phyloP scores from a whole-genome alignment of 2,329 filamentous ascomycete species.

The Fusarium verticillioides region DNA sequence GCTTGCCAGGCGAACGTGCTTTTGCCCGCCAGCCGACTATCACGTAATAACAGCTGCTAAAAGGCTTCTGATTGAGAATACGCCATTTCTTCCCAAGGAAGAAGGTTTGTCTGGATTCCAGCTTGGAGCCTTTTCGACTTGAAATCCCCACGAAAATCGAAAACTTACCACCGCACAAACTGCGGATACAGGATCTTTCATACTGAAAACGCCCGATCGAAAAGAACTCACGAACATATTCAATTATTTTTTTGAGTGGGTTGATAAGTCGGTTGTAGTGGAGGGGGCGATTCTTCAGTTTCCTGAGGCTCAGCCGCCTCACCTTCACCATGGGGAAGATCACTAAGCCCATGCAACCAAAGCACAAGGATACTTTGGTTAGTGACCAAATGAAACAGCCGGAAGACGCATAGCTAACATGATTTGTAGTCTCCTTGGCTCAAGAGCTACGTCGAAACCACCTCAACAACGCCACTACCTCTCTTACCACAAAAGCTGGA shows the following conservation, averaged over 20 bases:
- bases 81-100: neutral
- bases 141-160: slow-evolving; percentile 16
- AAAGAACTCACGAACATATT: slow-evolving; percentile 51
- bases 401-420: slow-evolving; percentile 42
- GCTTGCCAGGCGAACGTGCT: slow-evolving; percentile 23
- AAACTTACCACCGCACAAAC: slow-evolving; percentile 20
- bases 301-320: slow-evolving; percentile 69
- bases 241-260: slow-evolving; percentile 48
- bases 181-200: slow-evolving; percentile 14
- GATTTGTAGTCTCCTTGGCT: slow-evolving; percentile 82
- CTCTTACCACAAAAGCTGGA: slow-evolving; percentile 81
- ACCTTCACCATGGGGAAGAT: slow-evolving; percentile 74
- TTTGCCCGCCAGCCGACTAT: slow-evolving; percentile 7
- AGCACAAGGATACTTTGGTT: slow-evolving; percentile 75
- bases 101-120: slow-evolving; percentile 2
- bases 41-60: neutral
- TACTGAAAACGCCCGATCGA: slow-evolving; percentile 46
- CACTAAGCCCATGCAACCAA: slow-evolving; percentile 72
- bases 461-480: slow-evolving; percentile 75
- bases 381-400: slow-evolving; percentile 39
- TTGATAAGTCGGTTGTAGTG: slow-evolving; percentile 58
- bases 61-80: neutral
- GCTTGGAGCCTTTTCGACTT: slow-evolving; percentile 1
- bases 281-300: slow-evolving; percentile 65
- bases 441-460: slow-evolving; percentile 79